Evolutionary conservation across 2,329 filamentous ascomycete species (phyloP).

Genomic region (Microsporum canis): DNA sequence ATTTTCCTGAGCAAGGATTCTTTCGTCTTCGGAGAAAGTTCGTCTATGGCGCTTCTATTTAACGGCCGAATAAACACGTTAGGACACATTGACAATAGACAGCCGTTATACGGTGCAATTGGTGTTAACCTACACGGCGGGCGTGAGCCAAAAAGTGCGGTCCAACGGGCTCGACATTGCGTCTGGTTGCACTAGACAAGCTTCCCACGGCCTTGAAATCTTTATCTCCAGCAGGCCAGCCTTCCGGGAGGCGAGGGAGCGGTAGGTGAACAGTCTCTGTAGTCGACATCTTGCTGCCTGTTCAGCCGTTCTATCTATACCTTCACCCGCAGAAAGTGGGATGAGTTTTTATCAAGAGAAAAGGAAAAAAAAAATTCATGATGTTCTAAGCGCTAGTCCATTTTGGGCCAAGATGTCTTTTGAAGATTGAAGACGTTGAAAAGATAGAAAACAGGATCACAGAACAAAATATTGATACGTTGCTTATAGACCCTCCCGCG

Average conservation of each 20-base stretch:
- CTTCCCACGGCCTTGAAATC: conserved; percentile 78
- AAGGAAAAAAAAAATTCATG: not conserved
- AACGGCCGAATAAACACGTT: not conserved
- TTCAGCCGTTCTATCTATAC: not conserved
- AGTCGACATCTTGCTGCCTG: conserved; percentile 33
- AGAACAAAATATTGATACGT: not conserved
- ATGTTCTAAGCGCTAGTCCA: not conserved
- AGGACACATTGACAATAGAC: not conserved
- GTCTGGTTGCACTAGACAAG: conserved; percentile 65
- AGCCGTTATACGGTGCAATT: not conserved
- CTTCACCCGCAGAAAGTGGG: not conserved
- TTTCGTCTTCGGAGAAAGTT: conserved; percentile 97
- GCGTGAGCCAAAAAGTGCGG: conserved; percentile 97
- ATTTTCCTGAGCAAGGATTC: conserved; percentile 87
- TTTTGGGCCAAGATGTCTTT: not conserved
- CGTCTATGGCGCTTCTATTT: conserved; percentile 70
- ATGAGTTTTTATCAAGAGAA: not conserved
- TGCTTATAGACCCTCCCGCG: not conserved
- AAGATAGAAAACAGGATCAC: not conserved
- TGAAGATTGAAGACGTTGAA: not conserved
- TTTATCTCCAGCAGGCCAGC: conserved; percentile 67
- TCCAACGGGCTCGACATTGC: conserved; percentile 89
- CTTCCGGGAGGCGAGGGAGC: conserved; percentile 64
- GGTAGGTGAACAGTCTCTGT: conserved; percentile 33
- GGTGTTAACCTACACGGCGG: conserved; percentile 54